phyloP scores from a whole-genome alignment of 331 rosid genomes.

The Rhamnella rubrinervis region DNA sequence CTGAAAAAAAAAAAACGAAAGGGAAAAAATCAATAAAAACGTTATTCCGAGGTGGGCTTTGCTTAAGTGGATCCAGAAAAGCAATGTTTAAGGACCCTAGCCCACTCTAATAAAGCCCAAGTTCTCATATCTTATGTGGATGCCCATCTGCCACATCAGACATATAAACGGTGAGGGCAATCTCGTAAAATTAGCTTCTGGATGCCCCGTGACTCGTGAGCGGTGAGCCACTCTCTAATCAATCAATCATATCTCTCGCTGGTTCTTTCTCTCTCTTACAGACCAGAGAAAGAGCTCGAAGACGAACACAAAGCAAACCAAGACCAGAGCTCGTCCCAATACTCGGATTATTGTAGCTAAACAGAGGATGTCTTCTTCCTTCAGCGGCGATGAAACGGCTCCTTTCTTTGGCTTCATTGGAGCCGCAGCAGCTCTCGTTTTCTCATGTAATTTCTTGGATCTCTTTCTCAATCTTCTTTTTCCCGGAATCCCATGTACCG shows the following conservation, averaged over 20 bases:
- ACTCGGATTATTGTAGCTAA: background rate
- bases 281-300: background rate
- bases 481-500: background rate
- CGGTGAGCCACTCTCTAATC: background rate
- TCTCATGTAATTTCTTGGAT: slow-evolving; percentile 41
- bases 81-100: too few relatives aligned
- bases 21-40: too few relatives aligned
- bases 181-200: background rate
- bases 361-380: slow-evolving; percentile 32
- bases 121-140: too few relatives aligned
- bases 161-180: background rate
- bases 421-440: slow-evolving; percentile 64
- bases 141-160: too few relatives aligned
- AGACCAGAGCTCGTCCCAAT: background rate
- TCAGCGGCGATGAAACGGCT: slow-evolving; percentile 68
- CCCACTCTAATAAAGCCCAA: too few relatives aligned
- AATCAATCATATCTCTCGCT: slow-evolving; percentile 3
- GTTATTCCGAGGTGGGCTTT: too few relatives aligned
- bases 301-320: background rate
- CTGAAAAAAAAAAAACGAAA: too few relatives aligned
- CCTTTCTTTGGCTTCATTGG: slow-evolving; percentile 71
- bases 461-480: background rate
- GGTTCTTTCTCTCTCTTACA: background rate
- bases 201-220: background rate
- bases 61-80: too few relatives aligned